Evolutionary conservation across 2,329 filamentous ascomycete genomes (phyloP).

Genomic region (Fusarium duplospermum): DNA sequence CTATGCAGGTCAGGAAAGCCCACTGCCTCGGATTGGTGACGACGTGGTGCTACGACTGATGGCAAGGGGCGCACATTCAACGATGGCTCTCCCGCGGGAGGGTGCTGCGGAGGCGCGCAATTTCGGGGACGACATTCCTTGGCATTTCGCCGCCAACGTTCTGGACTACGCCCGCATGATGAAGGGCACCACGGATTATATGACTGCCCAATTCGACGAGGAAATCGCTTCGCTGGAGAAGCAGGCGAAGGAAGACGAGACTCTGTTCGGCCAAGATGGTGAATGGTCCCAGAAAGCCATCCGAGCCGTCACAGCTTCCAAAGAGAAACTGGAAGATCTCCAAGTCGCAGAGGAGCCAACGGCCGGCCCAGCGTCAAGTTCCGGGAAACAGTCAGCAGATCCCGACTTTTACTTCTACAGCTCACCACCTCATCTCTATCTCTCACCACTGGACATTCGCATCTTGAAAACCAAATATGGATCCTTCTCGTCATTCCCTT

Average conservation of each 20-base stretch:
- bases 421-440: conserved; percentile 86
- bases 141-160: conserved; percentile 94
- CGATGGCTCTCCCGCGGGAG: conserved; percentile 87
- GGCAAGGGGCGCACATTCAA: conserved; percentile 82
- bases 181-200: conserved; percentile 92
- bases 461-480: conserved; percentile 92
- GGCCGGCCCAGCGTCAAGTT: conserved; percentile 15
- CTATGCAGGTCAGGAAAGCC: conserved; percentile 88
- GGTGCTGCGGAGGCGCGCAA: conserved; percentile 76
- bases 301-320: conserved; percentile 76
- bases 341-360: conserved; percentile 37
- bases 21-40: conserved; percentile 82
- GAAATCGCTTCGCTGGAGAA: conserved; percentile 80
- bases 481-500: conserved; percentile 83
- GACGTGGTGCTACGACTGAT: conserved; percentile 92
- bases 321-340: conserved; percentile 74
- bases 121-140: conserved; percentile 83
- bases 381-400: conserved; percentile 47
- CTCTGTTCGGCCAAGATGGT: conserved; percentile 91
- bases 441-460: conserved; percentile 90
- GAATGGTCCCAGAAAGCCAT: conserved; percentile 92
- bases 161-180: conserved; percentile 95
- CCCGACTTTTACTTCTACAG: conserved; percentile 88
- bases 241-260: conserved; percentile 89
- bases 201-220: conserved; percentile 81